These are phyloP conservation scores for Carex arenaria DNA, from an alignment of 202 grass and related monocot genomes.

Conservation along the genomic window DNA sequence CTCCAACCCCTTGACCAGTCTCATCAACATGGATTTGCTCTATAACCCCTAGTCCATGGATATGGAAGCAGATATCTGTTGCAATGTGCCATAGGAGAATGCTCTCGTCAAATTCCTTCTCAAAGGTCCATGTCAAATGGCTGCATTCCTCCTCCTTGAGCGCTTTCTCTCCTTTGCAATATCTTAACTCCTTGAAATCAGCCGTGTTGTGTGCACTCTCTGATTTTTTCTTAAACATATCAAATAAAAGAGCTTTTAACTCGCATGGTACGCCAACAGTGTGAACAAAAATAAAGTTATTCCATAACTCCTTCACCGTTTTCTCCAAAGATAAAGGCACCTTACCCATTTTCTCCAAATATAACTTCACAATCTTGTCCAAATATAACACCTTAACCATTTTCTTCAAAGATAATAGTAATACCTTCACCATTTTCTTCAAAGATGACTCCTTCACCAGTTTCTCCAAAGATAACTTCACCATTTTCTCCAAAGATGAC, in stretches of 20 bases:
- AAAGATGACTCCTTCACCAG: too few relatives aligned
- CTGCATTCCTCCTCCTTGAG: neutral
- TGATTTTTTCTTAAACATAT: slow-evolving; percentile 44
- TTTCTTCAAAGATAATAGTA: too few relatives aligned
- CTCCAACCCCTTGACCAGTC: too few relatives aligned
- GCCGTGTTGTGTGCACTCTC: neutral
- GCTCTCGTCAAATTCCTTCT: slow-evolving; percentile 56
- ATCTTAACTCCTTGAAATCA: neutral
- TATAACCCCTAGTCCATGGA: too few relatives aligned
- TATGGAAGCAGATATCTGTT: slow-evolving; percentile 33
- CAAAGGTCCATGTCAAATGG: slow-evolving; percentile 46
- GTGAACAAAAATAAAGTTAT: slow-evolving; percentile 9
- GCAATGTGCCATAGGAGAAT: slow-evolving; percentile 61
- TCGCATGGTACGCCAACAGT: slow-evolving; percentile 1
- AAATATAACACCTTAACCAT: too few relatives aligned
- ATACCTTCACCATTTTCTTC: too few relatives aligned
- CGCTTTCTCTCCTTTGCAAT: neutral
- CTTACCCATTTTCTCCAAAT: too few relatives aligned
- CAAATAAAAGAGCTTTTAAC: slow-evolving; percentile 30
- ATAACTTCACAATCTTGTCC: too few relatives aligned
- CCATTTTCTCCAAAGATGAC: too few relatives aligned
- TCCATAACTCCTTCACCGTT: slow-evolving; percentile 41
- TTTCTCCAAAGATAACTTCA: too few relatives aligned
- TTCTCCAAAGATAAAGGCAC: too few relatives aligned
- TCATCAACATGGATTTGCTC: too few relatives aligned